Base-by-base conservation (phyloP, 1,139 yeast genomes). In the Blastobotrys malaysiensis region DNA sequence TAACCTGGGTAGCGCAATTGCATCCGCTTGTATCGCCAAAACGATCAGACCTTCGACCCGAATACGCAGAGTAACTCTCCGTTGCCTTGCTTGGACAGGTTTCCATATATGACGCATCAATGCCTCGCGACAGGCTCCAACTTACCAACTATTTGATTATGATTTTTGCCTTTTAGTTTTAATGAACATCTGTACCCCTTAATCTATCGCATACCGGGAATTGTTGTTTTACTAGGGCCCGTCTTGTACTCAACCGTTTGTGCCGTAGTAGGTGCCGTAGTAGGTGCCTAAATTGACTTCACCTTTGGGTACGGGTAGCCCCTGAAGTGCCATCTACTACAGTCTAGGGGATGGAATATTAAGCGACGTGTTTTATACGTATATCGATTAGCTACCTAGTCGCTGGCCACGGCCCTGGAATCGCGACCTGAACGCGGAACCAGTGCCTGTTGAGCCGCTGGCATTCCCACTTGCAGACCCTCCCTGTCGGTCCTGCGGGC, bases 11-110 rank as follows among this genome's bases (percentile, higher is more conserved):
- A 31, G 82, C 84, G 36, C 93, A 86, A 67, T 75, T 85, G 59
- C 91, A 86, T 69, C 91, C 93, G 9, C 75, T 86, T 65, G 89
- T 84, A 57, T 83, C 80, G 18, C 91, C 91, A 21, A 80, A 80
- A 65, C 76, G 90, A 61, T 78, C 86, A 4, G 88, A 85, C 62
- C 73, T 85, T 66, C 79, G 90, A 68, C 88, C 87, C 5, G 89
- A 84, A 63, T 74, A 63, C 57, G 75, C 77, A 5, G 77, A 72
- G 52, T 65, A 60, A 58, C 13, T 13, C 11, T 26, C 16, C 39
- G n/a, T n/a, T n/a, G n/a, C n/a, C n/a, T n/a, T n/a, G n/a, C n/a
- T n/a, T 13, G 5, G 39, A 31, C 39, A 13, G n/a, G 39, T 31
- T 31, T 31, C 39, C 14, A 7, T 31, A 31, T 31, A 31, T 13